Conservation (phyloP, 2,329 filamentous ascomycete species). For the Beauveria rudraprayagi region DNA sequence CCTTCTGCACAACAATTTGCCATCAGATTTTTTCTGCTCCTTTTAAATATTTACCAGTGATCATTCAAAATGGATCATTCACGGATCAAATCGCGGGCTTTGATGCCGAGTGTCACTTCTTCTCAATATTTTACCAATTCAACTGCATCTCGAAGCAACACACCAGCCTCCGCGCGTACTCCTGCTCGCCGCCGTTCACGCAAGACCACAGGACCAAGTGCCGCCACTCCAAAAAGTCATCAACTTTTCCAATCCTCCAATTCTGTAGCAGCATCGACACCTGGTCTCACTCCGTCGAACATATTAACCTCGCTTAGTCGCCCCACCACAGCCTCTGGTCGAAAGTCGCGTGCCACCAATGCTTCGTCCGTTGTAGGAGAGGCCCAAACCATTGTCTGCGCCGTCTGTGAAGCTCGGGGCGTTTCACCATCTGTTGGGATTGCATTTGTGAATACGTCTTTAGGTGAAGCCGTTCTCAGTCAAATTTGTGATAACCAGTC, state of each 20-base stretch:
- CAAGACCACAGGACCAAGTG: not conserved
- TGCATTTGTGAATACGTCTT: conserved; percentile 79
- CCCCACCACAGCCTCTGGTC: conserved; percentile 35
- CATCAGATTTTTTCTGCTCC: not conserved
- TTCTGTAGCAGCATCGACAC: not conserved
- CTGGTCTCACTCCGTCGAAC: conserved; percentile 13
- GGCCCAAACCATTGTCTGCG: conserved; percentile 72
- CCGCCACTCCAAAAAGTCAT: not conserved
- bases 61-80: not conserved
- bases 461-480: conserved; percentile 75
- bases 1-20: not conserved
- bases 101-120: not conserved
- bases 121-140: conserved; percentile 1
- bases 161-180: not conserved
- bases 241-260: not conserved
- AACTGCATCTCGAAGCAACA: not conserved
- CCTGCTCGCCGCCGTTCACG: not conserved
- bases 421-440: conserved; percentile 77
- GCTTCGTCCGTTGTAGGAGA: conserved; percentile 35
- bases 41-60: not conserved
- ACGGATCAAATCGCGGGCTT: not conserved
- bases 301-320: conserved; percentile 19
- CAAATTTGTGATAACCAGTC: conserved; percentile 92
- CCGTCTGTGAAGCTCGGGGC: conserved; percentile 79
- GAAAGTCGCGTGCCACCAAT: conserved; percentile 34